phyloP scores from a whole-genome alignment of 805 yeast genomes.

The Kregervanrija delftensis region DNA sequence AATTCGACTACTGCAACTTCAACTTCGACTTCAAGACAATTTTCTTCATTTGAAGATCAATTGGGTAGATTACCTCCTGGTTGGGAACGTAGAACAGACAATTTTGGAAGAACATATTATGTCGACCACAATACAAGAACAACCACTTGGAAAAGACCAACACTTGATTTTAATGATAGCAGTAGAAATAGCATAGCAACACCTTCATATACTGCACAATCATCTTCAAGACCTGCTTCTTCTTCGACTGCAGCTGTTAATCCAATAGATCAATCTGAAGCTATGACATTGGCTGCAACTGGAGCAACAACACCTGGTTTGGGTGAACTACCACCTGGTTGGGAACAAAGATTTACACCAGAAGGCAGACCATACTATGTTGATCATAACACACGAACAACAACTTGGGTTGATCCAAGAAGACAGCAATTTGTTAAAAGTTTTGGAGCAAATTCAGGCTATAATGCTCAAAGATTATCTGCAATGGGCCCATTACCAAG shows the following conservation, averaged over 20 bases:
- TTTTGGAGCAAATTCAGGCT: conserved; percentile 83
- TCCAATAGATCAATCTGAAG: conserved; percentile 35
- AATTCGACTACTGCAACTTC: conserved; percentile 3
- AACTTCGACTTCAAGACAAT: conserved; percentile 43
- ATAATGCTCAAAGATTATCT: conserved; percentile 96
- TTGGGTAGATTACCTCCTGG: conserved; percentile 96
- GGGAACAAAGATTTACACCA: conserved; percentile 98
- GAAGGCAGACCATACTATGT: conserved; percentile 98
- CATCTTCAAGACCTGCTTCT: conserved; percentile 41
- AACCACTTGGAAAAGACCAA: conserved; percentile 98
- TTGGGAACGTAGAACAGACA: conserved; percentile 98
- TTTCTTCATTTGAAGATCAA: conserved; percentile 94
- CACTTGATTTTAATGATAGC: conserved; percentile 75
- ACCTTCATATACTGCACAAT: conserved; percentile 22
- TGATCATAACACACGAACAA: conserved; percentile 98
- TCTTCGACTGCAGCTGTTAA: conserved; percentile 36
- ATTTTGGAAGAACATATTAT: conserved; percentile 93
- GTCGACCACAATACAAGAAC: conserved; percentile 97
- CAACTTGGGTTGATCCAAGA: conserved; percentile 99
- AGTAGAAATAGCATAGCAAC: conserved; percentile 22
- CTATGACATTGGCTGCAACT: conserved; percentile 52
- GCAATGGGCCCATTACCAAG: conserved; percentile 97
- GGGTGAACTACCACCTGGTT: conserved; percentile 96
- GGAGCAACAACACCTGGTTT: conserved; percentile 93
- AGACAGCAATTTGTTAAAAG: conserved; percentile 97